Conservation (phyloP, 352 stramenopile genomes). For the Plasmopara viticola region DNA sequence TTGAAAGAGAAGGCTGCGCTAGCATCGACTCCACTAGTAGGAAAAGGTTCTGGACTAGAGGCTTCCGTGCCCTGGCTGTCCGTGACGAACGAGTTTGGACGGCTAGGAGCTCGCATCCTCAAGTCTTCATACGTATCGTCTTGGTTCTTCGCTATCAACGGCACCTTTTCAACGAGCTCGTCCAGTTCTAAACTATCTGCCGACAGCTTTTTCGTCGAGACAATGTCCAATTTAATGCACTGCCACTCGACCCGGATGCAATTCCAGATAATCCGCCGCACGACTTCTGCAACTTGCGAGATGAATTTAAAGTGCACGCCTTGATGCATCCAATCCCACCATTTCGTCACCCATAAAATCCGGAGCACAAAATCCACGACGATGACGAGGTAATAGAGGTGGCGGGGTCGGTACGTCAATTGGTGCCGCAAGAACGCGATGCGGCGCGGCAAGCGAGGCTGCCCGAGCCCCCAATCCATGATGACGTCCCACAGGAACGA, state of each 20-base stretch:
- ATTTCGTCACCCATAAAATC: slow-evolving; percentile 93
- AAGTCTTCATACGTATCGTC: slow-evolving; percentile 18
- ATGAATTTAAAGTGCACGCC: slow-evolving; percentile 79
- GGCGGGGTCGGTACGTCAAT: slow-evolving; percentile 47
- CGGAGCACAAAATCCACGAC: slow-evolving; percentile 89
- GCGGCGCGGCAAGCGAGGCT: slow-evolving; percentile 42
- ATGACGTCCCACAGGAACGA: slow-evolving; percentile 96
- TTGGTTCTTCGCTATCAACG: slow-evolving; percentile 38
- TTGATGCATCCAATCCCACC: slow-evolving; percentile 71
- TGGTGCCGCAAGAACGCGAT: slow-evolving; percentile 58
- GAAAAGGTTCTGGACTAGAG: slow-evolving; percentile 12
- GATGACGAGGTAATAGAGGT: slow-evolving; percentile 91
- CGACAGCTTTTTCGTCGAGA: slow-evolving; percentile 52
- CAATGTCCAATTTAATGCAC: slow-evolving; percentile 73
- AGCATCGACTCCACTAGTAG: background rate
- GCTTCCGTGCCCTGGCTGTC: slow-evolving; percentile 16
- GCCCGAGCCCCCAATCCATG: slow-evolving; percentile 94
- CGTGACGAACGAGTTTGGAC: slow-evolving; percentile 16
- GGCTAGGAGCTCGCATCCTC: slow-evolving; percentile 15
- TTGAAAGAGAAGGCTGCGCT: background rate
- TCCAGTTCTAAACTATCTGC: slow-evolving; percentile 40
- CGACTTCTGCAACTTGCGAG: slow-evolving; percentile 88
- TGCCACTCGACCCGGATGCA: slow-evolving; percentile 92
- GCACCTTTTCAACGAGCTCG: slow-evolving; percentile 42
- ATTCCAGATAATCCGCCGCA: slow-evolving; percentile 90